Conservation (phyloP, 1,284 basidiomycete genomes). For the Naganishia albida region DNA sequence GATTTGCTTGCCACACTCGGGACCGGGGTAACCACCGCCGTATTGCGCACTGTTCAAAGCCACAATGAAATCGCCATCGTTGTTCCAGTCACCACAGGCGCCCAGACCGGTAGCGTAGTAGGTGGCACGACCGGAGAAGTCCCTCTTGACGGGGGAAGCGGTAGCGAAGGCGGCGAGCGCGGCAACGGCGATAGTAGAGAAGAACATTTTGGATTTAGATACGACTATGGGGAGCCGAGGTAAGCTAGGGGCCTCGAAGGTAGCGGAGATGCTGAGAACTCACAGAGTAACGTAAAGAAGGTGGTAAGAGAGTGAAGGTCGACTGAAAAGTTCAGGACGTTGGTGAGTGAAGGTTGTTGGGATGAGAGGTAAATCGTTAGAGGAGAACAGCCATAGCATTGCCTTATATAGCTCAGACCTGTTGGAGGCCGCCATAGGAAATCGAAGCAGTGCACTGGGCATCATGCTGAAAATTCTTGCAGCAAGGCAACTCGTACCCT, state of each 20-base stretch:
- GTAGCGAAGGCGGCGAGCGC: constrained; percentile 19
- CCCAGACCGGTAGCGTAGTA: constrained; percentile 36
- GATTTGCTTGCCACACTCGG: constrained; percentile 57
- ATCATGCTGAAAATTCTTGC: background rate
- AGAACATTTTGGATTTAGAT: constrained; percentile 18
- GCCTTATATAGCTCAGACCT: constrained; percentile 11
- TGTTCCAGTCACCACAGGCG: constrained; percentile 38
- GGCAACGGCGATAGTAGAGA: constrained; percentile 24
- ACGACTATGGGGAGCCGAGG: background rate
- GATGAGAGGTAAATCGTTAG: background rate
- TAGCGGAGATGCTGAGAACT: background rate
- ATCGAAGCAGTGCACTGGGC: background rate
- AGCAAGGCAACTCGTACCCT: too few relatives aligned
- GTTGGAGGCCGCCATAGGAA: background rate
- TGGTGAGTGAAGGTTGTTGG: constrained; percentile 15
- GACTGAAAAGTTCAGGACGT: constrained; percentile 3
- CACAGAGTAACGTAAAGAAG: constrained; percentile 13
- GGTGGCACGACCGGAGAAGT: constrained; percentile 35
- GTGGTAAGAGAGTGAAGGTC: constrained; percentile 10
- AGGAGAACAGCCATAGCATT: background rate
- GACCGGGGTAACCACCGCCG: constrained; percentile 48
- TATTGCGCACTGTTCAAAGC: constrained; percentile 40
- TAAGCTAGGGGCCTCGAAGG: background rate
- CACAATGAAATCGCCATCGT: constrained; percentile 34
- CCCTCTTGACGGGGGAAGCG: constrained; percentile 30